Evolutionary conservation across 1,284 basidiomycete species (phyloP).

Genomic region (Neonothopanus nambi): DNA sequence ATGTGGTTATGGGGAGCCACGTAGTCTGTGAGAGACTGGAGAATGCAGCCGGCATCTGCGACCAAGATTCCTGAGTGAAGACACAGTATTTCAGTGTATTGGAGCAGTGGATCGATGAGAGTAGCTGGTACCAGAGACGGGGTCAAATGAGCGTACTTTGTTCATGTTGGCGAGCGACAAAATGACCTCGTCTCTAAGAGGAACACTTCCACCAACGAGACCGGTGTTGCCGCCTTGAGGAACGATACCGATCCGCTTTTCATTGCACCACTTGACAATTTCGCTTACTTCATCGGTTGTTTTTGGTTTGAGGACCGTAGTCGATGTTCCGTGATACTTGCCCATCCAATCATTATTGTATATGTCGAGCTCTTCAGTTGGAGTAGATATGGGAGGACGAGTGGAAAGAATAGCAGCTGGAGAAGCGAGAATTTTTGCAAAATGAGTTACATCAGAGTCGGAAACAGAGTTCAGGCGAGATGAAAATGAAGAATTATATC

Average conservation of each 20-base stretch:
- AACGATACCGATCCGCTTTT: slow-evolving; percentile 81
- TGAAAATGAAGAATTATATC: background rate
- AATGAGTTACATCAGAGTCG: slow-evolving; percentile 60
- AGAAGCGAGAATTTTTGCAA: slow-evolving; percentile 61
- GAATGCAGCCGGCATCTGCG: slow-evolving; percentile 90
- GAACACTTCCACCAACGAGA: slow-evolving; percentile 95
- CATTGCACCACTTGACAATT: slow-evolving; percentile 84
- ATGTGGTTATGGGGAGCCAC: slow-evolving; percentile 90
- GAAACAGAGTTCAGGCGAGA: slow-evolving; percentile 45
- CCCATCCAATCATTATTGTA: slow-evolving; percentile 99
- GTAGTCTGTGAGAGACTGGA: slow-evolving; percentile 89
- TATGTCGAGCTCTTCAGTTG: slow-evolving; percentile 69
- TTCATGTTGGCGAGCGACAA: slow-evolving; percentile 85
- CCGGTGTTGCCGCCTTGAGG: slow-evolving; percentile 99
- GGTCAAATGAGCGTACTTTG: slow-evolving; percentile 89
- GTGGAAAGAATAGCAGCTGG: slow-evolving; percentile 65
- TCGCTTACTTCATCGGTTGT: slow-evolving; percentile 86
- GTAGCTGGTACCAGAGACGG: slow-evolving; percentile 69
- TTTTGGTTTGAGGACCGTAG: slow-evolving; percentile 88
- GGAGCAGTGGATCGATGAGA: slow-evolving; percentile 7
- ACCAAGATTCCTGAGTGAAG: slow-evolving; percentile 61
- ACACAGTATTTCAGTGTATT: slow-evolving; percentile 12
- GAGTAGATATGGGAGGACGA: slow-evolving; percentile 46
- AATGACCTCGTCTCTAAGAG: slow-evolving; percentile 87
- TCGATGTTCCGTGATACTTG: slow-evolving; percentile 86